These are phyloP conservation scores for Sideroxylon spinosum DNA, from an alignment of 179 eudicot species.

Conservation along the genomic window DNA sequence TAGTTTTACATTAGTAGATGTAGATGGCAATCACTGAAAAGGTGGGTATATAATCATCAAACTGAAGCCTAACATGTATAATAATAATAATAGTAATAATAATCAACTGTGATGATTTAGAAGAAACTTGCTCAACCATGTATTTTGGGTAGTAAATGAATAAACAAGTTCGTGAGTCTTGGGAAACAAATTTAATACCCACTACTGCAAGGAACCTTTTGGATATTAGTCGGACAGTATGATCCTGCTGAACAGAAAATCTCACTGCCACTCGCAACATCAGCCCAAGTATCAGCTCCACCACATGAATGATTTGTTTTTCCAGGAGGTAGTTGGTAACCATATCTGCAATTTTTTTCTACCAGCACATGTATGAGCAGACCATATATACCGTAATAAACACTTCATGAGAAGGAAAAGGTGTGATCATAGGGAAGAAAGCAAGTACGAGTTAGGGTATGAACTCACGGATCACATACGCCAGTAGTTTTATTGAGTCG, in stretches of 20 bases:
- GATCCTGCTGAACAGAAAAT: constrained; percentile 81
- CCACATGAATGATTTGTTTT: constrained; percentile 74
- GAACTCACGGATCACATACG: constrained; percentile 87
- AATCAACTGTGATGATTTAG: background rate
- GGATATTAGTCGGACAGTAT: constrained; percentile 66
- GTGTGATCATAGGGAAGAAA: background rate
- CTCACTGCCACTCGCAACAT: constrained; percentile 46
- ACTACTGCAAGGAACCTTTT: constrained; percentile 44
- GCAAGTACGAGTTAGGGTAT: constrained; percentile 3
- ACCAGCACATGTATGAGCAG: constrained; percentile 23
- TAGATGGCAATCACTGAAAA: constrained; percentile 6
- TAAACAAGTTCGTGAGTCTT: constrained; percentile 15
- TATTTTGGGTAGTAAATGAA: background rate
- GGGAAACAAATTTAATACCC: constrained; percentile 50
- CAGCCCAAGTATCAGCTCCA: constrained; percentile 91
- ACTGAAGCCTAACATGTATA: background rate
- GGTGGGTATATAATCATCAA: constrained; percentile 7
- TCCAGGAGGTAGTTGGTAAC: constrained; percentile 78
- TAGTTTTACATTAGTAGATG: constrained; percentile 14
- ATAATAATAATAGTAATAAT: no score
- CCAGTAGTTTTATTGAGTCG: constrained; percentile 67
- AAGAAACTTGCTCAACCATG: background rate
- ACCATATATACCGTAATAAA: constrained; percentile 16
- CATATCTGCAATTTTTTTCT: constrained; percentile 50
- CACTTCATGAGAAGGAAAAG: background rate